Base-by-base conservation (phyloP, 2,329 filamentous ascomycete species). In the Alternaria sp. region DNA sequence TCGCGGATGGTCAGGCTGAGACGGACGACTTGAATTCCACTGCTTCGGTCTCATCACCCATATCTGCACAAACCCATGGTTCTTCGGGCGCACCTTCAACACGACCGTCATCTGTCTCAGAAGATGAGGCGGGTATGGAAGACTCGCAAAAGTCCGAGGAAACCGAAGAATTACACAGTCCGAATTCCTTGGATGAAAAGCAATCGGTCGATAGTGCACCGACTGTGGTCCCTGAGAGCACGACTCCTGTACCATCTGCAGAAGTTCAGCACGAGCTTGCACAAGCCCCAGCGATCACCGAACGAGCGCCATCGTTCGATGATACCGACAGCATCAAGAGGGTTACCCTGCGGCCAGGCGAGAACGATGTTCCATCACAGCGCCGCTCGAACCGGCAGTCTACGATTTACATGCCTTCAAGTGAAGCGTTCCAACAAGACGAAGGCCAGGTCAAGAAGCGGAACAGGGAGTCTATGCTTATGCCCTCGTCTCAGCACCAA, bases 1-100 rank as follows among this genome's bases (percentile, higher is more conserved):
- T 87, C 56, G 82, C 86, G 26, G 64, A 52, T 34, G 70, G 60
- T 50, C 75, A 71, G 34, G 51, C 65, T 23, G 75, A 77, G 60
- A 58, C 64, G 11, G 76, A 78, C 52, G 75, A 77, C 60, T 58
- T 72, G 44, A 70, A 73, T 51, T 77, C 75, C 28, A 64, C 75
- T 37, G 71, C 63, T 36, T 77, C 74, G 21, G 68, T 76, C 46
- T 77, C 69, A 26, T 78, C 76, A 21, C 76, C 76, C 34, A 73
- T 71, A 44, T 77, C 76, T 53, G 74, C 75, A 46, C 73, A 77
- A 62, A 77, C 75, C 21, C 74, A 77, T 56, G 73, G 70, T 44
- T 77, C 76, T 36, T 76, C 74, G 17, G 67, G 67, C 41, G 69
- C 75, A 48, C 72, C 75, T 10, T 78, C 76, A 31, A 78, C 76